Evolutionary conservation across 805 yeast species (phyloP).

Genomic region (Saccharomycopsis amapae): DNA sequence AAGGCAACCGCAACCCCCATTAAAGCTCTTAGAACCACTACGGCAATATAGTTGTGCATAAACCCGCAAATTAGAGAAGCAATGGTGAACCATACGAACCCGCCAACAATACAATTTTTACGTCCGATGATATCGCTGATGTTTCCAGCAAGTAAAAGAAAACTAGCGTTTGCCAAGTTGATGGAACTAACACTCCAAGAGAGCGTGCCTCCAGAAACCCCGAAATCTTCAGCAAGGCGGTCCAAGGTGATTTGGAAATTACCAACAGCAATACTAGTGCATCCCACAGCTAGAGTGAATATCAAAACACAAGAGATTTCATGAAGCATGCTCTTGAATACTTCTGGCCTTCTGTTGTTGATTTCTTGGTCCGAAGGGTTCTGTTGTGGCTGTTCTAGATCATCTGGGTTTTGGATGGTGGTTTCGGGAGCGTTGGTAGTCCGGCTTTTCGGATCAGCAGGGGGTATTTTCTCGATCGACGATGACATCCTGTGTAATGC

Average conservation of each 20-base stretch:
- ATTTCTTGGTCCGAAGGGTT: too few species aligned
- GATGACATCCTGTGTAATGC: too few species aligned
- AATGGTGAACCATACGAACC: conserved; percentile 30
- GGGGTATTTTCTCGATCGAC: too few species aligned
- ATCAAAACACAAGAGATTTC: conserved; percentile 31
- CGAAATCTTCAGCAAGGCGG: conserved; percentile 31
- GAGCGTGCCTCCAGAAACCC: conserved; percentile 34
- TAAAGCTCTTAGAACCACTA: conserved; percentile 38
- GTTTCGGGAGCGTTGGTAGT: not conserved
- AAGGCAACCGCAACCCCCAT: conserved; percentile 40
- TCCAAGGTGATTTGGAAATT: conserved; percentile 33
- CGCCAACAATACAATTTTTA: conserved; percentile 31
- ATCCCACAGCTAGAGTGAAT: conserved; percentile 36
- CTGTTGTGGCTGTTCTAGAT: not conserved
- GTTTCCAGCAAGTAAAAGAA: conserved; percentile 38
- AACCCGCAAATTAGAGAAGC: conserved; percentile 33
- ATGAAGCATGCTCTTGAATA: conserved; percentile 29
- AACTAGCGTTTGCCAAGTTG: conserved; percentile 37
- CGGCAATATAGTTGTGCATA: conserved; percentile 30
- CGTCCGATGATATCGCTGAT: conserved; percentile 45
- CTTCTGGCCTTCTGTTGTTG: conserved; percentile 30
- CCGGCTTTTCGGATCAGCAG: too few species aligned
- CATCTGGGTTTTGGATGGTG: not conserved
- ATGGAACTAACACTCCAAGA: conserved; percentile 40
- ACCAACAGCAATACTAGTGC: conserved; percentile 33